A percentile compares a stretch with the other conserved stretches of the same genome.
Evolutionary conservation across 805 yeast species (phyloP).

Genomic region (Starmera quercuum): DNA sequence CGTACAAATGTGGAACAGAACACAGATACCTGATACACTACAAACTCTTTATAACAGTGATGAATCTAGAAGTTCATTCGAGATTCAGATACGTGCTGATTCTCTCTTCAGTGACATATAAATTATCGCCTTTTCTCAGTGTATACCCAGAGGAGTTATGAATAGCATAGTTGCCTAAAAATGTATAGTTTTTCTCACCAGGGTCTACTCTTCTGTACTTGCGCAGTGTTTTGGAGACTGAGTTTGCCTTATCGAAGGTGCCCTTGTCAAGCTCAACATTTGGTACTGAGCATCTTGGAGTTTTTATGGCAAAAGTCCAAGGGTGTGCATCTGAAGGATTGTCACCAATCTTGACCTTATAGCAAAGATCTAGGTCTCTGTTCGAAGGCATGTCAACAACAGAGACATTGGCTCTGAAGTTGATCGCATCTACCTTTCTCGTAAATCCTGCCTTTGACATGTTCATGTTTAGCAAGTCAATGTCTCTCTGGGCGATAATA

Average conservation of each 20-base stretch:
- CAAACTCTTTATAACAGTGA: no score
- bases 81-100: constrained; percentile 1
- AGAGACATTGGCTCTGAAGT: constrained; percentile 16
- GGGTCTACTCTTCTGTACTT: constrained; percentile 13
- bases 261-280: constrained; percentile 13
- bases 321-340: not conserved
- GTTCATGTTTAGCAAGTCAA: constrained; percentile 8
- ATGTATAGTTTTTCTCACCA: constrained; percentile 4
- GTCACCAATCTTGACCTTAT: constrained; percentile 3
- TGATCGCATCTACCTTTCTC: constrained; percentile 7
- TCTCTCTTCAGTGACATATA: constrained; percentile 7
- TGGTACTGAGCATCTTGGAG: constrained; percentile 15
- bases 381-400: not conserved
- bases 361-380: constrained; percentile 10
- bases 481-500: constrained; percentile 7
- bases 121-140: constrained; percentile 11
- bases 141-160: constrained; percentile 14
- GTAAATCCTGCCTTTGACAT: constrained; percentile 2
- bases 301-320: constrained; percentile 11
- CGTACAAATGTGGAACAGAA: no score
- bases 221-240: constrained; percentile 8
- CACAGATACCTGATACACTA: no score
- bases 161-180: constrained; percentile 13
- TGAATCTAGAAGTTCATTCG: no score
- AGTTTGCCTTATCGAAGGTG: constrained; percentile 9